These are phyloP conservation scores for Sporothrix curviconia DNA, from an alignment of 2,329 filamentous ascomycete genomes.

Conservation along the genomic window DNA sequence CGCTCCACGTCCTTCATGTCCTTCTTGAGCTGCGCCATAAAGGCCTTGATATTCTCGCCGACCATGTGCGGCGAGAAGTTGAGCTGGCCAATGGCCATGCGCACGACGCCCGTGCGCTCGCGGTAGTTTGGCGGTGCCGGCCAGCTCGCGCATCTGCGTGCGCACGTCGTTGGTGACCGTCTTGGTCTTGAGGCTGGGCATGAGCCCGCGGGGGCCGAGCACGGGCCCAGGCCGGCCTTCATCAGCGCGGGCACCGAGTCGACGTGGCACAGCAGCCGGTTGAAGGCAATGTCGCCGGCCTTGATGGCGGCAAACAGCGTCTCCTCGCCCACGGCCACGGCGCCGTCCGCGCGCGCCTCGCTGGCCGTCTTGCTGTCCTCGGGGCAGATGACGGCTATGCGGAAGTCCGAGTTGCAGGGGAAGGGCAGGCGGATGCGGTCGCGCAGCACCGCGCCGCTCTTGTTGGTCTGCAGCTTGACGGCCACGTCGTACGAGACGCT, in stretches of 20 bases:
- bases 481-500: slow-evolving; percentile 82
- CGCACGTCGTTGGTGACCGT: slow-evolving; percentile 80
- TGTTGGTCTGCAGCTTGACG: slow-evolving; percentile 73
- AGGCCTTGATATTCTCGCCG: slow-evolving; percentile 71
- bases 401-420: slow-evolving; percentile 79
- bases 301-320: slow-evolving; percentile 73
- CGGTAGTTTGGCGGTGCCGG: slow-evolving; percentile 81
- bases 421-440: slow-evolving; percentile 84
- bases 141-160: slow-evolving; percentile 69
- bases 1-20: slow-evolving; percentile 58
- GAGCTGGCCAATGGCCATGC: slow-evolving; percentile 86
- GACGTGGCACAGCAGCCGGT: slow-evolving; percentile 78
- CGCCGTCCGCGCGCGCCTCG: slow-evolving; percentile 71
- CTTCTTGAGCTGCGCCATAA: slow-evolving; percentile 70
- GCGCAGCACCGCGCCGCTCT: slow-evolving; percentile 79
- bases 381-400: slow-evolving; percentile 87
- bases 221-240: slow-evolving; percentile 72
- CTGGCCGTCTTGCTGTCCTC: slow-evolving; percentile 67
- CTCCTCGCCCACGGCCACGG: slow-evolving; percentile 77
- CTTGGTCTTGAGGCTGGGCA: slow-evolving; percentile 83
- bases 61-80: slow-evolving; percentile 83
- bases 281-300: slow-evolving; percentile 74
- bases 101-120: slow-evolving; percentile 75
- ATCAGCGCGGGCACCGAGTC: slow-evolving; percentile 71
- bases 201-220: slow-evolving; percentile 81